These are phyloP conservation scores for Calonectria henricotiae DNA, from an alignment of 2,329 filamentous ascomycete genomes.

Conservation along the genomic window DNA sequence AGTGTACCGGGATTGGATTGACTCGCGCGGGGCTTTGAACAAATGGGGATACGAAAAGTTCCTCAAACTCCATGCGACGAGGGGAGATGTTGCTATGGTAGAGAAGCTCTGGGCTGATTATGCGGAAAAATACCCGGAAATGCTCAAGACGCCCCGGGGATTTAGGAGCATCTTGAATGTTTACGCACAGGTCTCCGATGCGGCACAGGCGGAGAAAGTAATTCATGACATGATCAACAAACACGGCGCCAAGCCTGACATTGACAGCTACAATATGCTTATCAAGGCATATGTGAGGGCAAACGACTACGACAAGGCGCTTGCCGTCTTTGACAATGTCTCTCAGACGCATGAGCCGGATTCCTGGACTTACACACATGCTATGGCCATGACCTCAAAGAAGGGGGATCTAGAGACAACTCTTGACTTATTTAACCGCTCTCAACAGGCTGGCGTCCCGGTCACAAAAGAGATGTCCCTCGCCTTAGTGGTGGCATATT, in stretches of 20 bases:
- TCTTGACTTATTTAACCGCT: constrained; percentile 76
- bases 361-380: constrained; percentile 77
- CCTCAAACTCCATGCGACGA: constrained; percentile 65
- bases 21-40: constrained; percentile 60
- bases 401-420: constrained; percentile 83
- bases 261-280: constrained; percentile 82
- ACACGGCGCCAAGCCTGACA: constrained; percentile 72
- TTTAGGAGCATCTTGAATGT: constrained; percentile 79
- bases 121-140: constrained; percentile 56
- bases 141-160: constrained; percentile 57
- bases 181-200: constrained; percentile 79
- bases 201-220: constrained; percentile 71
- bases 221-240: constrained; percentile 75
- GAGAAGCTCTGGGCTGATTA: constrained; percentile 65
- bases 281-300: constrained; percentile 80
- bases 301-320: constrained; percentile 77
- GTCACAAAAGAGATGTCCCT: constrained; percentile 74
- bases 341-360: constrained; percentile 69
- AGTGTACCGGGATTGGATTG: constrained; percentile 68
- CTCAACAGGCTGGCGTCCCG: constrained; percentile 68
- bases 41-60: constrained; percentile 66
- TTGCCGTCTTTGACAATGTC: constrained; percentile 76
- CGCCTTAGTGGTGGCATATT: constrained; percentile 79
- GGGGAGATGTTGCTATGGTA: constrained; percentile 66
- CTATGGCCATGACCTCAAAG: constrained; percentile 81